phyloP scores from a whole-genome alignment of 768 basidiomycete genomes.

The Mycena chlorophos region DNA sequence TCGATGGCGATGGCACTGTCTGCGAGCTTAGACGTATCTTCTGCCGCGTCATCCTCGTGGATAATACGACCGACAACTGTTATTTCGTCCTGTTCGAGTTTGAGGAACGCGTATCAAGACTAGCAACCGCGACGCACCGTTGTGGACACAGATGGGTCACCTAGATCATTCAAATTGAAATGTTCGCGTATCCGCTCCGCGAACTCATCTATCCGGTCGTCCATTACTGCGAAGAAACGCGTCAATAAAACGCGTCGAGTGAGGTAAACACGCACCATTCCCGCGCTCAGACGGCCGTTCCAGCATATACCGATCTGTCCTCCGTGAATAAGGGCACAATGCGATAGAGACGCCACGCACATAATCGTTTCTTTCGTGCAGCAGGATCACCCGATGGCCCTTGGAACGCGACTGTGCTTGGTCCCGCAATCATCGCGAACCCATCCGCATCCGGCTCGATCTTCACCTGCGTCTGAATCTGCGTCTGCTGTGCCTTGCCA shows the following conservation, averaged over 20 bases:
- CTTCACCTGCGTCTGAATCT: slow-evolving; percentile 42
- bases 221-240: slow-evolving; percentile 55
- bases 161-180: slow-evolving; percentile 72
- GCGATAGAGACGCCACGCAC: slow-evolving; percentile 41
- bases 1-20: slow-evolving; percentile 79
- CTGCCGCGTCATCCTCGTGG: slow-evolving; percentile 61
- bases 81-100: slow-evolving; percentile 52
- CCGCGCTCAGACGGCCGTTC: slow-evolving; percentile 85
- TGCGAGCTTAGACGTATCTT: slow-evolving; percentile 62
- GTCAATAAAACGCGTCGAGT: not conserved
- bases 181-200: slow-evolving; percentile 69
- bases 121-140: slow-evolving; percentile 34
- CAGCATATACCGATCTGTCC: slow-evolving; percentile 87
- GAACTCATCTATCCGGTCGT: slow-evolving; percentile 85
- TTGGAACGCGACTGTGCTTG: slow-evolving; percentile 35
- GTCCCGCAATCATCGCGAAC: slow-evolving; percentile 26
- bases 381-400: slow-evolving; percentile 40
- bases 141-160: slow-evolving; percentile 60
- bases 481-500: slow-evolving; percentile 28
- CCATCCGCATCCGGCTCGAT: slow-evolving; percentile 34
- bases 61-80: slow-evolving; percentile 74
- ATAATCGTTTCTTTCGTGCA: slow-evolving; percentile 50
- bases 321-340: not conserved
- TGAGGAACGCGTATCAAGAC: slow-evolving; percentile 6
- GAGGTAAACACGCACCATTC: slow-evolving; percentile 53